phyloP scores from a whole-genome alignment of 345 rosid genomes.

The Gossypium ekmanianum region DNA sequence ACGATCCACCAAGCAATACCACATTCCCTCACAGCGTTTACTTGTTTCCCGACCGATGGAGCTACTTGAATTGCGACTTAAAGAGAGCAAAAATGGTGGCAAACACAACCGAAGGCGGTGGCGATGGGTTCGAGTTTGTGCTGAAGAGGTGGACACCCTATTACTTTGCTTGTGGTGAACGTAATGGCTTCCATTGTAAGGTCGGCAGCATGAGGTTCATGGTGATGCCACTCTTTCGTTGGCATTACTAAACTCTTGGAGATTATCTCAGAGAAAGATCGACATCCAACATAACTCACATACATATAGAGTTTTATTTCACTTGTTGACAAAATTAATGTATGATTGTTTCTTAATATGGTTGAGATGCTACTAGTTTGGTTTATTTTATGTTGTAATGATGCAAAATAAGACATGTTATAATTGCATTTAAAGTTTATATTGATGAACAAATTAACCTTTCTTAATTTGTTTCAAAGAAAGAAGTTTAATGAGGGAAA shows the following conservation, averaged over 20 bases:
- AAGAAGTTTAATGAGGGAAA: too few relatives aligned
- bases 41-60: constrained; percentile 37
- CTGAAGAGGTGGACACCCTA: constrained; percentile 40
- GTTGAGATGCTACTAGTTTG: neutral
- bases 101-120: constrained; percentile 42
- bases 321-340: neutral
- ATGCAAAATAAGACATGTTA: neutral
- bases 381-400: neutral
- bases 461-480: too few relatives aligned
- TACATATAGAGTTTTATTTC: too few relatives aligned
- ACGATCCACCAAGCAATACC: constrained; percentile 47
- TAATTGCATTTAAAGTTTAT: too few relatives aligned
- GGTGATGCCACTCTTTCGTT: constrained; percentile 40
- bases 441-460: too few relatives aligned
- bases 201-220: constrained; percentile 67
- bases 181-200: constrained; percentile 55
- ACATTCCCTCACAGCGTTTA: constrained; percentile 60
- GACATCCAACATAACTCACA: neutral
- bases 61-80: constrained; percentile 49
- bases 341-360: neutral
- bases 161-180: constrained; percentile 71
- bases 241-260: neutral
- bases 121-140: constrained; percentile 57
- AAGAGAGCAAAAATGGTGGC: constrained; percentile 50
- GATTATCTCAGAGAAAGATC: neutral